A percentile compares a stretch with the other conserved stretches of the same genome.
Evolutionary conservation across 2,329 filamentous ascomycete genomes (phyloP).

Genomic region (Ophiocordyceps camponoti-saundersi): DNA sequence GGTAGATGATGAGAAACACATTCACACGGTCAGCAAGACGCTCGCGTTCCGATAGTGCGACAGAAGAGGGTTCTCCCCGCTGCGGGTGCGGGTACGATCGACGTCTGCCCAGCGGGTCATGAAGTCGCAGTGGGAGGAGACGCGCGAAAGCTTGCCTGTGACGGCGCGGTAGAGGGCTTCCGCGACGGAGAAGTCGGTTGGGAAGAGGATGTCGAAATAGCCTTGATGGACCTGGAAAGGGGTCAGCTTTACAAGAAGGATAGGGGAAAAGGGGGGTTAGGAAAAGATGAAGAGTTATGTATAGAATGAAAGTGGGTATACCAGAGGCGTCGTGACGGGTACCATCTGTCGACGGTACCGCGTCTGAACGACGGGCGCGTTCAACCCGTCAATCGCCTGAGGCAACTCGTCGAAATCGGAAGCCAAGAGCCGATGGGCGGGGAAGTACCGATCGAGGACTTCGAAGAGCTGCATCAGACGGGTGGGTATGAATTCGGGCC

Average conservation of each 20-base stretch:
- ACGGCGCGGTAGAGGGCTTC: constrained; percentile 86
- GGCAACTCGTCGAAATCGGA: constrained; percentile 83
- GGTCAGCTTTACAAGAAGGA: too few relatives aligned
- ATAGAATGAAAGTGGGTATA: constrained; percentile 25
- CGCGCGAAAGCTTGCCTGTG: constrained; percentile 78
- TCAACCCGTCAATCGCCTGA: constrained; percentile 66
- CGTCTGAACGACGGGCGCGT: constrained; percentile 92
- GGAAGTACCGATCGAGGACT: constrained; percentile 74
- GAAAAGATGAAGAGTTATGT: not conserved
- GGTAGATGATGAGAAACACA: not conserved
- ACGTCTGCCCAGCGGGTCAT: constrained; percentile 78
- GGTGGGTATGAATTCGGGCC: constrained; percentile 87
- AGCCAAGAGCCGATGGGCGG: constrained; percentile 71
- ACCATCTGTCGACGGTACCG: constrained; percentile 76
- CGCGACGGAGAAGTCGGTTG: constrained; percentile 81
- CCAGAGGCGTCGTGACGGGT: constrained; percentile 76
- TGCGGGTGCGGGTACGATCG: constrained; percentile 74
- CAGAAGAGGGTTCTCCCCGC: constrained; percentile 83
- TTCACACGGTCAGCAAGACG: constrained; percentile 70
- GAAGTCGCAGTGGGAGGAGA: constrained; percentile 79
- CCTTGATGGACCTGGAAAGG: constrained; percentile 74
- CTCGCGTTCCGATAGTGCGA: constrained; percentile 93
- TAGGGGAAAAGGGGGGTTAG: not conserved
- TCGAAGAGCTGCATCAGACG: constrained; percentile 95
- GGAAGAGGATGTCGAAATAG: constrained; percentile 98